Evolutionary conservation across 805 yeast species (phyloP).

Genomic region (Myxozyma geophila): DNA sequence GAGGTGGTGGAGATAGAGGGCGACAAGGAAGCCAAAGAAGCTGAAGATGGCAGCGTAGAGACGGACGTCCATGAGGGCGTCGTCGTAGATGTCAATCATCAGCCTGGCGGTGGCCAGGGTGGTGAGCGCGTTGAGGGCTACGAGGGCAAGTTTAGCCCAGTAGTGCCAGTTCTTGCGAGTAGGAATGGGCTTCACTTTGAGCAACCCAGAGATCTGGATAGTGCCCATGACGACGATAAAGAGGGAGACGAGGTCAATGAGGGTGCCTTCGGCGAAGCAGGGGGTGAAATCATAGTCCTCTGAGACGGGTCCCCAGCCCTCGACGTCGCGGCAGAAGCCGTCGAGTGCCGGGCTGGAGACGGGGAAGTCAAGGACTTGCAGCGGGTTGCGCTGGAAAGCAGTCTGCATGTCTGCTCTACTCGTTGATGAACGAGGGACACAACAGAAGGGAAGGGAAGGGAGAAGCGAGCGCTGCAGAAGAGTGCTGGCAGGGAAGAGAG

Average conservation of each 20-base stretch:
- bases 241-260: constrained; percentile 43
- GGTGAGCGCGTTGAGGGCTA: constrained; percentile 37
- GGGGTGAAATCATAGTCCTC: constrained; percentile 43
- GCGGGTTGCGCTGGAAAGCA: constrained; percentile 13
- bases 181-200: constrained; percentile 37
- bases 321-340: constrained; percentile 38
- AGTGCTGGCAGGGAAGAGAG: constrained; percentile 1
- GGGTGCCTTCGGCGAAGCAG: constrained; percentile 49
- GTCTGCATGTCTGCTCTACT: constrained; percentile 4
- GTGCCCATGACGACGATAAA: constrained; percentile 41
- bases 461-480: neutral
- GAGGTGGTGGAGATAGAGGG: constrained; percentile 62
- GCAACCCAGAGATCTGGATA: constrained; percentile 39
- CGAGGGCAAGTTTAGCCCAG: constrained; percentile 36
- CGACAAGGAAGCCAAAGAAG: constrained; percentile 55
- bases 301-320: constrained; percentile 49
- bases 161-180: constrained; percentile 37
- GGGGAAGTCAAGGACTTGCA: constrained; percentile 25
- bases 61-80: constrained; percentile 42
- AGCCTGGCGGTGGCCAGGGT: constrained; percentile 27
- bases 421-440: neutral
- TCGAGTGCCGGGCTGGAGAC: constrained; percentile 16
- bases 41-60: constrained; percentile 49
- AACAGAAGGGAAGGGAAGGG: neutral
- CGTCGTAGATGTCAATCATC: constrained; percentile 41